Evolutionary conservation across 1,139 yeast species (phyloP).

Genomic region (Wickerhamomyces sp.): DNA sequence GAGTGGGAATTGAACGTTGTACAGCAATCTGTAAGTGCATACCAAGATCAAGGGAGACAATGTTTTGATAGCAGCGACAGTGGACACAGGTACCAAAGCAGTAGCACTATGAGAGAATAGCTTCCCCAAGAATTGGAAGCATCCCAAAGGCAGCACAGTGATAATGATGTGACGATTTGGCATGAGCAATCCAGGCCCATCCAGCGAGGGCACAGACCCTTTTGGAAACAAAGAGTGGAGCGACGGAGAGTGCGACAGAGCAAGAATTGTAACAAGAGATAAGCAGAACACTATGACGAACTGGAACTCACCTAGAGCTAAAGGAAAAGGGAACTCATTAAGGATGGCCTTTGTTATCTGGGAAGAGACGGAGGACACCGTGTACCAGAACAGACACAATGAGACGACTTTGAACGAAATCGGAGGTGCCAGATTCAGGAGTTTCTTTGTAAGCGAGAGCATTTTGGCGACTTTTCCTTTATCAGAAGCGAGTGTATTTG

Average conservation of each 20-base stretch:
- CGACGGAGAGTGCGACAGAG: conserved; percentile 21
- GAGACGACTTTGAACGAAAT: conserved; percentile 31
- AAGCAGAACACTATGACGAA: conserved; percentile 60
- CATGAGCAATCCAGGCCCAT: conserved; percentile 23
- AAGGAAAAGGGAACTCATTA: conserved; percentile 68
- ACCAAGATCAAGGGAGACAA: conserved; percentile 87
- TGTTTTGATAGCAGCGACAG: conserved; percentile 92
- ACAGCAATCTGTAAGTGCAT: conserved; percentile 62
- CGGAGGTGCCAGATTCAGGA: conserved; percentile 8
- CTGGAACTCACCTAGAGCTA: conserved; percentile 84
- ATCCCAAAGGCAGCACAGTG: conserved; percentile 87
- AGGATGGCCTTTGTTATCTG: conserved; percentile 79
- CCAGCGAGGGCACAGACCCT: conserved; percentile 21
- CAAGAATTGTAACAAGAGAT: conserved; percentile 26
- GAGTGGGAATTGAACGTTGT: conserved; percentile 47
- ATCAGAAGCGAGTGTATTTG: too few species aligned
- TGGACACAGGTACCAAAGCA: conserved; percentile 82
- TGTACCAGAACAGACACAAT: conserved; percentile 76
- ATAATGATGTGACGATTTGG: conserved; percentile 43
- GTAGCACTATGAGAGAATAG: conserved; percentile 90
- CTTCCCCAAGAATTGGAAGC: conserved; percentile 89
- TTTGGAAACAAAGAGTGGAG: conserved; percentile 21
- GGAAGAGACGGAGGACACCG: conserved; percentile 73
- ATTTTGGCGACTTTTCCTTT: too few species aligned
- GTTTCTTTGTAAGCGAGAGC: too few species aligned